A percentile compares a stretch with the other conserved stretches of the same genome.
Evolutionary conservation across 345 rosid species (phyloP).

Genomic region (Syzygium aromaticum): DNA sequence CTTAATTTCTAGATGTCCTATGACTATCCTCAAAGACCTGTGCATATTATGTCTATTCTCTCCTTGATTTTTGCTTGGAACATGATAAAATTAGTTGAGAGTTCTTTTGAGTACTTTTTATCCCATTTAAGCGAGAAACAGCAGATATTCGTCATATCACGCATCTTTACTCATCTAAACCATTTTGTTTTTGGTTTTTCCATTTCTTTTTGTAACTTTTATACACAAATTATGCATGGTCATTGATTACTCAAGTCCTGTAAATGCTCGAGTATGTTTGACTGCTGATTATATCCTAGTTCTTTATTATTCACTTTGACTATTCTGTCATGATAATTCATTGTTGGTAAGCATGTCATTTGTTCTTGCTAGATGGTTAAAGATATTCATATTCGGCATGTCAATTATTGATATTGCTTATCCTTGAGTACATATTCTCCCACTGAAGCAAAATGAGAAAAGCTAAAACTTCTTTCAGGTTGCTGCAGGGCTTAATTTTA

Average conservation of each 20-base stretch:
- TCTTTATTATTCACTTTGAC: background rate
- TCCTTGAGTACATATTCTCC: background rate
- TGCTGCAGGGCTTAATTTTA: slow-evolving; percentile 85
- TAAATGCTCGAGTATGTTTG: background rate
- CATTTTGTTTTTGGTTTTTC: background rate
- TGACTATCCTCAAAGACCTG: background rate
- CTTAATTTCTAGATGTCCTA: background rate
- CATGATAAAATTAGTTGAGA: background rate
- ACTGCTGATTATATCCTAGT: background rate
- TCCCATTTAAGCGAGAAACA: background rate
- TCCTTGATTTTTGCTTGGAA: background rate
- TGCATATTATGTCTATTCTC: background rate
- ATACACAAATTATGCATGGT: background rate
- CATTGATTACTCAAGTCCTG: background rate
- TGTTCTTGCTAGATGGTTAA: background rate
- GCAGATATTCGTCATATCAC: background rate
- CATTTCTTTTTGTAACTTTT: background rate
- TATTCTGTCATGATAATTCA: background rate
- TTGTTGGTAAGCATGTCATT: background rate
- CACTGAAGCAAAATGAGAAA: background rate
- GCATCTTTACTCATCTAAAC: background rate
- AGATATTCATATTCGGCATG: background rate
- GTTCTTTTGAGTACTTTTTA: background rate
- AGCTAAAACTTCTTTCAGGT: slow-evolving; percentile 44
- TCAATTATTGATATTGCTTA: background rate